phyloP scores from a whole-genome alignment of 73 alveolate species.

The Urostyla sp. region DNA sequence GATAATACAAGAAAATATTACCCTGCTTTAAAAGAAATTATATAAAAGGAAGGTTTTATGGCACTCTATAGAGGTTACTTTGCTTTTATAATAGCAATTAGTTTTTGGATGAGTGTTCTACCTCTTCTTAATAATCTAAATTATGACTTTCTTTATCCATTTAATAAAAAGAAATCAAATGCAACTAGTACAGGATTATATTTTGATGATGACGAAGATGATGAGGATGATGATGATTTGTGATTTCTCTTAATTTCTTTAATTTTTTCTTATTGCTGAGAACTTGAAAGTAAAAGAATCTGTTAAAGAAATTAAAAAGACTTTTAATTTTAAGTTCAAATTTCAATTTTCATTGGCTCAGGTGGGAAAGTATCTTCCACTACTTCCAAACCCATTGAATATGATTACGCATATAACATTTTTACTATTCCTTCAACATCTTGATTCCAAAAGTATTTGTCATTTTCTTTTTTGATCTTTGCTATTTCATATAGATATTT shows the following conservation, averaged over 20 bases:
- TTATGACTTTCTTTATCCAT: not conserved
- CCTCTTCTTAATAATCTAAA: slow-evolving; percentile 27
- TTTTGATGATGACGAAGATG: slow-evolving; percentile 13
- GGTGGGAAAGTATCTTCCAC: slow-evolving; percentile 68
- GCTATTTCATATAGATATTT: slow-evolving; percentile 78
- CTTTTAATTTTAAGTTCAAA: not conserved
- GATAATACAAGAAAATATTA: slow-evolving; percentile 36
- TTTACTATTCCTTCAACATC: slow-evolving; percentile 69
- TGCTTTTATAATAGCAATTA: slow-evolving; percentile 52
- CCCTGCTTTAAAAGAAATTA: slow-evolving; percentile 33
- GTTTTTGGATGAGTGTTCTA: slow-evolving; percentile 59
- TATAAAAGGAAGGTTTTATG: slow-evolving; percentile 47
- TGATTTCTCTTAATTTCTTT: slow-evolving; percentile 1
- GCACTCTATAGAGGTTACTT: slow-evolving; percentile 63
- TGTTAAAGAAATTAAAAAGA: slow-evolving; percentile 1
- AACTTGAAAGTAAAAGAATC: no score
- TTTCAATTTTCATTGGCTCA: slow-evolving; percentile 45
- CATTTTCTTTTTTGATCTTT: slow-evolving; percentile 69
- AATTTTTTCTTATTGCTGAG: no score
- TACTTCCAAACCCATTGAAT: slow-evolving; percentile 72
- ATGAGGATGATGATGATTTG: slow-evolving; percentile 52
- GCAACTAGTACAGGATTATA: not conserved
- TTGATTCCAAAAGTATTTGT: slow-evolving; percentile 39
- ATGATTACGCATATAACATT: slow-evolving; percentile 62
- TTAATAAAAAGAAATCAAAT: not conserved